A percentile compares a stretch with the other conserved stretches of the same genome.
Conservation (phyloP, 805 yeast genomes). For the Kazachstania martiniae region DNA sequence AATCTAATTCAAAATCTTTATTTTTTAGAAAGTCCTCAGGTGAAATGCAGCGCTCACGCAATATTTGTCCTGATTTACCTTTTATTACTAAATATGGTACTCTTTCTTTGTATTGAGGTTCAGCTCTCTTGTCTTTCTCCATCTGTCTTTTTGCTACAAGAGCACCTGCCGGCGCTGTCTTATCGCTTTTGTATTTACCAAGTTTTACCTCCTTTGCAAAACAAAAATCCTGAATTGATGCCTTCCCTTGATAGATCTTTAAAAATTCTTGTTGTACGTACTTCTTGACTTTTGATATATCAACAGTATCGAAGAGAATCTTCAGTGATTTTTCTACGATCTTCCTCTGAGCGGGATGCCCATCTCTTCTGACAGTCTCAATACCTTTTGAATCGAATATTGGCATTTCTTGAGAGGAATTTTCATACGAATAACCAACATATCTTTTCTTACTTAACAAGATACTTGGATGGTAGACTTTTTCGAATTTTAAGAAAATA, state of each 20-base stretch:
- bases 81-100: slow-evolving; percentile 76
- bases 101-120: slow-evolving; percentile 81
- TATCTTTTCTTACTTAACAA: slow-evolving; percentile 80
- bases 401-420: slow-evolving; percentile 42
- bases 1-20: slow-evolving; percentile 44
- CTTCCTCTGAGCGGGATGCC: slow-evolving; percentile 83
- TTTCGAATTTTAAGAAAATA: slow-evolving; percentile 75
- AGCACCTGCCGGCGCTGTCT: slow-evolving; percentile 86
- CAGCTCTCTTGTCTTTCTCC: slow-evolving; percentile 56
- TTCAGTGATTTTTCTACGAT: slow-evolving; percentile 63
- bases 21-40: slow-evolving; percentile 60
- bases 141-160: slow-evolving; percentile 55
- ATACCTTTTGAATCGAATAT: slow-evolving; percentile 92
- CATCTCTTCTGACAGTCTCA: slow-evolving; percentile 90
- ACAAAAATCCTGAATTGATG: slow-evolving; percentile 72
- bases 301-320: slow-evolving; percentile 58
- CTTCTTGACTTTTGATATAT: slow-evolving; percentile 57
- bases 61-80: slow-evolving; percentile 41
- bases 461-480: slow-evolving; percentile 82
- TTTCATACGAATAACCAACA: slow-evolving; percentile 75
- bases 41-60: slow-evolving; percentile 68
- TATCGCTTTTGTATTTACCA: slow-evolving; percentile 69
- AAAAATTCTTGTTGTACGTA: slow-evolving; percentile 58
- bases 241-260: slow-evolving; percentile 50
- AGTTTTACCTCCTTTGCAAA: slow-evolving; percentile 84